These are phyloP conservation scores for Corymbia calophylla DNA, from an alignment of 441 rosid species.

Conservation along the genomic window DNA sequence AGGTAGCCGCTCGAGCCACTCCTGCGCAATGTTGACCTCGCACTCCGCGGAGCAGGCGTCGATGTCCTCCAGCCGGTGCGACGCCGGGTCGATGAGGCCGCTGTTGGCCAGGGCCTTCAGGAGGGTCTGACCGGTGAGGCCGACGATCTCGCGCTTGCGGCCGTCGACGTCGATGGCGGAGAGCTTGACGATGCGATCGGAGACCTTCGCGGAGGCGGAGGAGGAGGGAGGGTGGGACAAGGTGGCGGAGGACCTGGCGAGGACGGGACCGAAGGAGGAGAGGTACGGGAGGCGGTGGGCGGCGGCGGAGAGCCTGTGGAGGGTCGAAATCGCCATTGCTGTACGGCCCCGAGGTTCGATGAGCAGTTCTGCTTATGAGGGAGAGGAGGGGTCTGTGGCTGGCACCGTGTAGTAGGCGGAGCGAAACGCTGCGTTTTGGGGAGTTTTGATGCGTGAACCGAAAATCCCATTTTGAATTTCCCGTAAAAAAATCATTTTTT, in stretches of 20 bases:
- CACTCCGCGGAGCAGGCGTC: constrained; percentile 96
- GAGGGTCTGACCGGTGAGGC: constrained; percentile 79
- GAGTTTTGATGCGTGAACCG: background rate
- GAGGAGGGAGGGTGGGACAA: constrained; percentile 4
- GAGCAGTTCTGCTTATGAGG: background rate
- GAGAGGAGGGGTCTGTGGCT: background rate
- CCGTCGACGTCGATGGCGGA: constrained; percentile 71
- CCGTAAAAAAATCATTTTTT: no score
- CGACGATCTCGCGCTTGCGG: constrained; percentile 55
- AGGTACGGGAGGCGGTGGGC: constrained; percentile 35
- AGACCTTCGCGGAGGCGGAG: constrained; percentile 42
- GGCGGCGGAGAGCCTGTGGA: constrained; percentile 51
- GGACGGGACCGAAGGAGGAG: constrained; percentile 30
- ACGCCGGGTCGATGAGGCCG: constrained; percentile 77
- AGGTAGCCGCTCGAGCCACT: constrained; percentile 81
- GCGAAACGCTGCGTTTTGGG: background rate
- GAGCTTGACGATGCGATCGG: constrained; percentile 82
- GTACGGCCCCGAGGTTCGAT: background rate
- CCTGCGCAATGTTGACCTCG: constrained; percentile 94
- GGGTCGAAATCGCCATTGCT: constrained; percentile 27
- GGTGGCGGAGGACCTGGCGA: background rate
- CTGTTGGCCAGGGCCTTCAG: constrained; percentile 60
- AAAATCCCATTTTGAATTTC: background rate
- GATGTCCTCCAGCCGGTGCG: constrained; percentile 86
- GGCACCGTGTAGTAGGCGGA: background rate